These are phyloP conservation scores for Sporothrix luriei DNA, from an alignment of 2,329 filamentous ascomycete species.

Conservation along the genomic window DNA sequence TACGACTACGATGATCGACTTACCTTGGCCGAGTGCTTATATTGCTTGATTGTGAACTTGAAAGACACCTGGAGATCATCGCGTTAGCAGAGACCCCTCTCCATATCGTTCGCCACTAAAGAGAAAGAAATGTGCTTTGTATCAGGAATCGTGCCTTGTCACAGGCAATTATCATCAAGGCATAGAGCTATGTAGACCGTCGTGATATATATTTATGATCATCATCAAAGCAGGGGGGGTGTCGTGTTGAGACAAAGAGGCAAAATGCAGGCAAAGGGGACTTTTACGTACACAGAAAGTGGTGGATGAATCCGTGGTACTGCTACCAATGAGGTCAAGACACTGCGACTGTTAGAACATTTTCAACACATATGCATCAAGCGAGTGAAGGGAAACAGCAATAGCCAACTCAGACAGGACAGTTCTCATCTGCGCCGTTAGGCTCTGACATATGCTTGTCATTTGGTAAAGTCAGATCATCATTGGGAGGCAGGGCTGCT, in stretches of 20 bases:
- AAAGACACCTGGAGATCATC: background rate
- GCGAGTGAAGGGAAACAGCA: slow-evolving; percentile 38
- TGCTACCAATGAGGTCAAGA: background rate
- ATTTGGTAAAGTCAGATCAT: slow-evolving; percentile 78
- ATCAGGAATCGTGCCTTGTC: slow-evolving; percentile 61
- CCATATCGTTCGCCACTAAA: background rate
- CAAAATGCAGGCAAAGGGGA: slow-evolving; percentile 41
- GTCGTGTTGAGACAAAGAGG: background rate
- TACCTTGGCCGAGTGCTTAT: slow-evolving; percentile 7
- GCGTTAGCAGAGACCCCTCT: slow-evolving; percentile 21
- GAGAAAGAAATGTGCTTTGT: slow-evolving; percentile 31
- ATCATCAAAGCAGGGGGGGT: slow-evolving; percentile 58
- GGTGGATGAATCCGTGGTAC: background rate
- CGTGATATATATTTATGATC: slow-evolving; percentile 66
- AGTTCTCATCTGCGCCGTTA: slow-evolving; percentile 54
- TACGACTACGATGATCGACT: slow-evolving; percentile 16
- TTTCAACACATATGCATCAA: background rate
- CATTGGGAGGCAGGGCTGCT: slow-evolving; percentile 52
- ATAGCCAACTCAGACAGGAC: slow-evolving; percentile 49
- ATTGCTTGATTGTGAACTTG: slow-evolving; percentile 1
- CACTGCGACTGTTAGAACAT: slow-evolving; percentile 19
- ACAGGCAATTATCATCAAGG: slow-evolving; percentile 79
- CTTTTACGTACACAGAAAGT: slow-evolving; percentile 42
- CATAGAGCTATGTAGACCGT: slow-evolving; percentile 80
- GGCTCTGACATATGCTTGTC: slow-evolving; percentile 99